Evolutionary conservation across 2,329 filamentous ascomycete species (phyloP), one percentile per base, ranked within the genome.

Genomic region (Aspergillus sp.): DNA sequence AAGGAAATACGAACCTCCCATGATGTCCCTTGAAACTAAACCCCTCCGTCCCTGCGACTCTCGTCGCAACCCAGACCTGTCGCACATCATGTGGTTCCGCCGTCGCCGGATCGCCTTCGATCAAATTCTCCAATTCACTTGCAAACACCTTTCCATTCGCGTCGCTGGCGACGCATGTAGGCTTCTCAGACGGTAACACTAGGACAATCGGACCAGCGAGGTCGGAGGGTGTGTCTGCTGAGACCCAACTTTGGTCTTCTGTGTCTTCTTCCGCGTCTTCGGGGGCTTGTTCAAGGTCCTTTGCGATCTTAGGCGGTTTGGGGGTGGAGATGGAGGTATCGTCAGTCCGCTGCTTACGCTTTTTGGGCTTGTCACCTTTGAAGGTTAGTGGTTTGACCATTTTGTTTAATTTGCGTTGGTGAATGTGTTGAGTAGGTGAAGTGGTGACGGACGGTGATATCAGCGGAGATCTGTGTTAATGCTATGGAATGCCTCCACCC

Each of bases 331-430:
- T 12, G 33, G 35, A 35, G 22, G 64, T 63, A 51, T 69, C 71
- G 27, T 67, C 64, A 39, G 81, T 74, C 43, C 78, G 71, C 58
- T 87, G 83, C 78, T 95, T 96, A 67, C 89, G 81, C 77, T 96
- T 96, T 71, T 93, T 95, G 50, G 81, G 74, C 73, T 93, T 96
- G 73, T 98, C 93, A 76, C 93, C 93, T 73, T 98, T 98, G 78
- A 98, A 98, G 43, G 83, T 78, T 49, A 98, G 80, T 43, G 91
- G 84, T 68, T 95, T 96, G 59, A 95, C 68, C 69, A 70, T 71
- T 50, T 58, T 63, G 45, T 42, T 44, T 38, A 48, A 46, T 30
- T 43, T 46, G 44, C 7, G 17, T 41, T 47, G 27, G 25, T n/a
- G 15, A 12, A 27, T 43, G 41, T 43, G 7, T 3, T 19, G 41